Base-by-base conservation (phyloP, 768 basidiomycete species). In the Tricholoma matsutake region DNA sequence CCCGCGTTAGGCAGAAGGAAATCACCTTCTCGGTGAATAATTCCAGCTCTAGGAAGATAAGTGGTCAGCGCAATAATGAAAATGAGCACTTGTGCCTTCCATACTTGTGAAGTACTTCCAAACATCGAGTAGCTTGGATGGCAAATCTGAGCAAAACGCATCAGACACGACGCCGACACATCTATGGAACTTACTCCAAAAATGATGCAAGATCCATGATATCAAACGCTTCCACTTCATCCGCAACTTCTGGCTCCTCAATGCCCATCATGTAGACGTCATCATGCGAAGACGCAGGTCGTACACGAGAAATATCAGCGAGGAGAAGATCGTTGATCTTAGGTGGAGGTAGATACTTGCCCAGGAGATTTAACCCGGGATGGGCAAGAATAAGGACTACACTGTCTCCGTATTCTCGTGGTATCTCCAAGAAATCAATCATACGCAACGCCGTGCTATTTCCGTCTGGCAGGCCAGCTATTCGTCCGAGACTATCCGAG, bases 181-280 rank as follows among this genome's bases (percentile, higher is more conserved):
- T 10, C 29, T 56, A 39, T n/a, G 32, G 22, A 13, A 64, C 83
- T 60, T 65, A 88, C 87, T 91, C 88, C 2, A 91, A 77, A 72
- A 90, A 91, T 0, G 87, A 83, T 13, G 88, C 88, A 16, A 91
- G 75, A 69, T 91, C 89, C 86, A 91, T 89, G 55, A 88, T 82
- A 67, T 88, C 87, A 54, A 84, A 83, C 7, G 77, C 79, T 63
- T 84, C 86, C 72, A 83, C 77, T 58, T 83, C 84, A 57, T 84
- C 86, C 52, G 75, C 69, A 49, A 76, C 60, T 54, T 79, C 77
- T 2, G 74, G 69, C 56, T 83, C 83, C 58, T 82, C 80, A 13
- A 76, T 71, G 5, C 75, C 80, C 69, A 72, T 75, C 81, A 85
- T 83, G 64, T 78, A 79, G 13, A 78, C 70, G 63, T 86, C 87